Percentiles rank a stretch among this genome's conserved stretches.
phyloP scores from a whole-genome alignment of 1,284 basidiomycete species.

The Schizopora paradoxa region DNA sequence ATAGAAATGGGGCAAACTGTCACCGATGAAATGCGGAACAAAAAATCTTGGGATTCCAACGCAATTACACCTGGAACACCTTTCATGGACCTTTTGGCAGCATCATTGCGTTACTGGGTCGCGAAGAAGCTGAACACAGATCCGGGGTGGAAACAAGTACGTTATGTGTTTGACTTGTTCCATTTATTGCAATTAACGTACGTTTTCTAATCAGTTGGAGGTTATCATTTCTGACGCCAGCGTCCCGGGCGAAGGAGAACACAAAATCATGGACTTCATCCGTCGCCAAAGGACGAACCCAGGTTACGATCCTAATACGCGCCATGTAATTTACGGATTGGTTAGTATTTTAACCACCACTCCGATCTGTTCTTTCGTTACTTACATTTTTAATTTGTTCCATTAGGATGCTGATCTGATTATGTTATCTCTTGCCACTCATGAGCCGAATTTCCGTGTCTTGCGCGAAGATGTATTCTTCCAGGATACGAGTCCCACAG shows the following conservation, averaged over 20 bases:
- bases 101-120: slow-evolving; percentile 93
- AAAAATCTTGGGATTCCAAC: slow-evolving; percentile 95
- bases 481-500: slow-evolving; percentile 68
- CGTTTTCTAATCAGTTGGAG: slow-evolving; percentile 58
- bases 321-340: slow-evolving; percentile 96
- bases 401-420: slow-evolving; percentile 96
- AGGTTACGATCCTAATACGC: slow-evolving; percentile 91
- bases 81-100: slow-evolving; percentile 93
- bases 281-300: slow-evolving; percentile 84
- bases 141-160: slow-evolving; percentile 89
- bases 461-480: slow-evolving; percentile 97
- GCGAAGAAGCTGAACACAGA: slow-evolving; percentile 93
- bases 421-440: slow-evolving; percentile 97
- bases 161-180: slow-evolving; percentile 27
- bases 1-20: slow-evolving; percentile 87
- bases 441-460: slow-evolving; percentile 97
- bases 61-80: slow-evolving; percentile 99
- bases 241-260: slow-evolving; percentile 98
- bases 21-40: slow-evolving; percentile 79
- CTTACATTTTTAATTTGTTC: slow-evolving; percentile 4
- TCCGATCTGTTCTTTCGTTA: slow-evolving; percentile 13
- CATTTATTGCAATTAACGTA: background rate
- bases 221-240: slow-evolving; percentile 96
- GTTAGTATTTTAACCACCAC: slow-evolving; percentile 40
- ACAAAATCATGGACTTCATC: slow-evolving; percentile 99